Evolutionary conservation across 768 basidiomycete species (phyloP), one percentile per base, ranked within the genome.

Genomic region (Xanthoconium purpureum): DNA sequence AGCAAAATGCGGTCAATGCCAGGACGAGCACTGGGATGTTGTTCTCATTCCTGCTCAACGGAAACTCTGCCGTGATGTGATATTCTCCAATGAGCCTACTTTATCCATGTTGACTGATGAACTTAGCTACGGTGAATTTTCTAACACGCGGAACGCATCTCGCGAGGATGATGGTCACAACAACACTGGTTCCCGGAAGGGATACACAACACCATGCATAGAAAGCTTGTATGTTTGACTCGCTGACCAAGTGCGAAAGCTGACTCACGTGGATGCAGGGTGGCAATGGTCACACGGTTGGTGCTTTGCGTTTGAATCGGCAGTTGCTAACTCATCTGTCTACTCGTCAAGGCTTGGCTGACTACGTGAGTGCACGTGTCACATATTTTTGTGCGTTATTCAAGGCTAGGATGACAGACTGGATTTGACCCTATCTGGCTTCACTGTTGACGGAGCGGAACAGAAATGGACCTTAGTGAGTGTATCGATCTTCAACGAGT

Each of bases 91-190:
- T 44, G 8, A 20, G 29, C 24, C 6, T 1, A 11, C 40, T 32
- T 18, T 28, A 13, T 18, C 28, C 17, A 7, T 38, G 28, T 30
- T 63, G 32, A 56, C 42, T 14, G 3, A 55, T 44, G 14, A 15
- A n/a, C 45, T 18, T 18, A 69, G 69, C 28, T 70, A 69, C 46
- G 67, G 69, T 18, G 62, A 67, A 11, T 71, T 69, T 37, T 70
- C 69, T n/a, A 69, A 69, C 56, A 57, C 58, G 6, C 52, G 28
- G 8, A 56, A 61, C 14, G 55, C 64, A 28, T 68, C 69, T n/a
- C 56, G 57, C 8, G 50, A 61, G 30, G 54, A 56, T 0, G 56
- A 32, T 7, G 59, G 56, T 35, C 55, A 55, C 15, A 29, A 32
- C 37, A 57, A 54, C 47, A 43, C 28, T 0, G 67, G 61, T 3